Evolutionary conservation across 257 asterid genomes (phyloP).

Genomic region (Agastache rugosa): DNA sequence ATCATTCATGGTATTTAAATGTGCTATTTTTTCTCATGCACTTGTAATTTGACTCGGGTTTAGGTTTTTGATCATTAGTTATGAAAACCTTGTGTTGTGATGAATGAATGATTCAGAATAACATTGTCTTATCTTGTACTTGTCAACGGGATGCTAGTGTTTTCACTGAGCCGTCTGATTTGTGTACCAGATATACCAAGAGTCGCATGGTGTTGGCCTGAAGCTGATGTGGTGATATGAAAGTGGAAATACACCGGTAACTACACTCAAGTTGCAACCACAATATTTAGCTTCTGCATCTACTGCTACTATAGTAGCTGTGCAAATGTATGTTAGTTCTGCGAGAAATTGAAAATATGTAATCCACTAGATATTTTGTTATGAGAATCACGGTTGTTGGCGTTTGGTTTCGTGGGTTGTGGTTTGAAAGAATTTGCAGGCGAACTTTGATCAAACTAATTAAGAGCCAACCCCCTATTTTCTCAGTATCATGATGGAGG

Average conservation of each 20-base stretch:
- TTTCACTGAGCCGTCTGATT: not conserved
- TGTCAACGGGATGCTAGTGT: not conserved
- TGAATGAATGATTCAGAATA: not conserved
- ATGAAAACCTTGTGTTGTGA: not conserved
- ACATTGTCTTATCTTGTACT: not conserved
- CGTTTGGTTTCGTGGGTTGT: not conserved
- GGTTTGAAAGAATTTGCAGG: constrained; percentile 27
- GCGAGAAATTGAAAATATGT: constrained; percentile 36
- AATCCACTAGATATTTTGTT: constrained; percentile 32
- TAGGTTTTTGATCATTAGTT: not conserved
- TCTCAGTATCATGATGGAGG: too few relatives aligned
- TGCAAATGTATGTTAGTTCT: constrained; percentile 38
- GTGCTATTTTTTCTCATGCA: not conserved
- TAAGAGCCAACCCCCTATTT: too few relatives aligned
- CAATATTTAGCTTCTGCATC: constrained; percentile 31
- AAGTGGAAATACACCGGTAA: constrained; percentile 26
- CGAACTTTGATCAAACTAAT: not conserved
- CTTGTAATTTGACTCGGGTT: not conserved
- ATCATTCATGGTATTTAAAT: constrained; percentile 31
- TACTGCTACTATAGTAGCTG: constrained; percentile 28
- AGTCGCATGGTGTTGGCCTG: constrained; percentile 29
- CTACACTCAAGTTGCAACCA: constrained; percentile 20
- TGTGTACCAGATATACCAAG: constrained; percentile 36
- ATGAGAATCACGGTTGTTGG: constrained; percentile 26
- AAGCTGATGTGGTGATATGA: constrained; percentile 36